Base-by-base conservation (phyloP, 2,329 filamentous ascomycete species). In the Tolypocladium cylindrosporum region DNA sequence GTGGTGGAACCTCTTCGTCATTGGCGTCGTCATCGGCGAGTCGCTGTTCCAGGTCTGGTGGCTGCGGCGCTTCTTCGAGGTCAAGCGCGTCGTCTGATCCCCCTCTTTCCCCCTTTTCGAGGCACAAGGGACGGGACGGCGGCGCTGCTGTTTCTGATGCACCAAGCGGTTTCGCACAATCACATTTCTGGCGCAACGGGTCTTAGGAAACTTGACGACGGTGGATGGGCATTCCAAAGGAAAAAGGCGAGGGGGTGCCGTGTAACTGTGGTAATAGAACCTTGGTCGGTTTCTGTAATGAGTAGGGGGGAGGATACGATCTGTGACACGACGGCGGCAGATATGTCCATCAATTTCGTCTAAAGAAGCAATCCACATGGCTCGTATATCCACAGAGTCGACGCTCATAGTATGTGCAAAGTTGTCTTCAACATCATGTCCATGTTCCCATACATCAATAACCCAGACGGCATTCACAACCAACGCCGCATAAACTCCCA, bases 21-120 rank as follows among this genome's bases (percentile, higher is more conserved):
- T 99, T 63, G 83, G 85, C 58, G 86, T 97, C 55, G 83, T 99
- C 62, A 81, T 95, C 64, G 91, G 89, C 68, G 91, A 97, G 79
- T 94, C 91, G 61, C 79, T 97, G 64, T 99, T 99, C 81, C 94
- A 99, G 79, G 93, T 99, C 64, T 99, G 94, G 93, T 99, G 94
- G 92, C 76, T 99, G 72, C 94, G 96, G 79, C 85, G 94, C 71
- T 99, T 99, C 83, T 97, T 97, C 71, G 92, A 97, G 86, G 85
- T 89, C 67, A 85, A 88, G 77, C 79, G 84, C 55, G 83, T 87
- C 55, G 82, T 87, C 64, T 87, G 75, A 74, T 41, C 19, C 19
- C 31, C 13, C 48, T 19, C 14, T 19, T 16, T 10, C 31, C 50
- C 14, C 40, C 40, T 54, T 36, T 50, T 37, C 48, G 19, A 8